Conservation (phyloP, 192 early-diverging fungal genomes). For the Coemansia reversa region DNA sequence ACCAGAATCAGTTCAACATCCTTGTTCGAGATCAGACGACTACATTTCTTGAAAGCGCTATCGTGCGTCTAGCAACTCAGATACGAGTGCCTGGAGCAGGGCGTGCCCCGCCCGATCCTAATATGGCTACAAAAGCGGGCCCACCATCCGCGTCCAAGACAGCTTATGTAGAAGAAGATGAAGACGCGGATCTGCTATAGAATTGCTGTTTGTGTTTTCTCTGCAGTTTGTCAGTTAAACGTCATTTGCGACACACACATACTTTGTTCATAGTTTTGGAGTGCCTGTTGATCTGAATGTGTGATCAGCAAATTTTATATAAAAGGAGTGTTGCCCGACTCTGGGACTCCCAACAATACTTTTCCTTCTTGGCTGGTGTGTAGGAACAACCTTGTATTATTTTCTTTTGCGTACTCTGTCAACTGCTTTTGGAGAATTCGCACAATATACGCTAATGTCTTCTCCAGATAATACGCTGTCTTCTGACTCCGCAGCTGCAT, state of each 20-base stretch:
- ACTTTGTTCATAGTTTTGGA: background rate
- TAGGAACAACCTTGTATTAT: background rate
- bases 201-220: conserved; percentile 1
- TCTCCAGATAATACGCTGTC: conserved; percentile 9
- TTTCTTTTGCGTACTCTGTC: conserved; percentile 6
- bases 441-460: conserved; percentile 23
- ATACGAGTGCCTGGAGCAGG: conserved; percentile 35
- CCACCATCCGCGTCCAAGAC: background rate
- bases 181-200: conserved; percentile 40
- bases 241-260: no score
- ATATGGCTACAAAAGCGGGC: background rate
- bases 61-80: conserved; percentile 31
- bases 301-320: no score
- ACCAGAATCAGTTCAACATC: conserved; percentile 32
- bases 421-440: background rate
- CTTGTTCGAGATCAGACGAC: conserved; percentile 23
- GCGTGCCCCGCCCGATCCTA: conserved; percentile 1
- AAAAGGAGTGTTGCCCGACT: no score
- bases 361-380: conserved; percentile 2
- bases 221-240: no score
- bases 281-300: background rate
- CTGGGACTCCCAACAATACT: background rate
- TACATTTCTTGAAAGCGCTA: conserved; percentile 29
- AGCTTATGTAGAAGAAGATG: conserved; percentile 12
- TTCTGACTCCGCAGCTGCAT: conserved; percentile 5